Evolutionary conservation across 805 yeast genomes (phyloP), one percentile per base, ranked within the genome.

Genomic region (Wickerhamiella kazuoi): DNA sequence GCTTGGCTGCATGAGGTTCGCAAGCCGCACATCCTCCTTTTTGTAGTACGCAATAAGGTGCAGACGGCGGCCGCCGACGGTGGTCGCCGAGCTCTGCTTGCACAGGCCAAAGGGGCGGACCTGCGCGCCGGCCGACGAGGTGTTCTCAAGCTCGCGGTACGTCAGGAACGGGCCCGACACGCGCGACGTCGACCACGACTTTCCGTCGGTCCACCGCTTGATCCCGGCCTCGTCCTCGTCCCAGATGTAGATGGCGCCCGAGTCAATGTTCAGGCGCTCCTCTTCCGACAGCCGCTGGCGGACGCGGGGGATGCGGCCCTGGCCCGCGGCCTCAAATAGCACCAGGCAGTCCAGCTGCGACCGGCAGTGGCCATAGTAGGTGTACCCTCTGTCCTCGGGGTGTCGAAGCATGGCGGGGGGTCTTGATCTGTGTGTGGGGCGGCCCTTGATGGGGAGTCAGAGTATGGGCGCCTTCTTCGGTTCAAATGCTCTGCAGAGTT

Each of bases 181-280:
- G 42, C 83, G 64, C 0, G 79, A 72, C 2, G 84, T 80, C 42
- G 73, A 65, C 86, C 87, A 78, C 26, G 68, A 64, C 45, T 69
- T 68, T 16, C 86, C 82, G 50, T 78, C 87, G 1, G 86, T 78
- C 86, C 87, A 78, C 21, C 86, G 59, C 45, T 73, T 68, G 74
- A 79, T 76, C 15, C 74, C 78, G 33, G 80, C 72, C 47, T 72
- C 76, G 13, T 66, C 61, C 52, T 78, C 86, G 52, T 73, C 76
- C 84, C 84, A 78, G 7, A 76, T 69, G 48, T 72, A 78, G 2
- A 78, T 68, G 2, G 75, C 64, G 3, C 82, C 82, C 7, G 74
- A 64, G 17, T 57, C 56, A 32, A 79, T 76, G 17, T 58, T 56
- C 21, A 61, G 53, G 19, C 80, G 59, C 52, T 78, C 82, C 21